Percentiles rank a stretch among this genome's conserved stretches.
phyloP scores from a whole-genome alignment of 2,329 filamentous ascomycete species.

The Venturia aucupariae region DNA sequence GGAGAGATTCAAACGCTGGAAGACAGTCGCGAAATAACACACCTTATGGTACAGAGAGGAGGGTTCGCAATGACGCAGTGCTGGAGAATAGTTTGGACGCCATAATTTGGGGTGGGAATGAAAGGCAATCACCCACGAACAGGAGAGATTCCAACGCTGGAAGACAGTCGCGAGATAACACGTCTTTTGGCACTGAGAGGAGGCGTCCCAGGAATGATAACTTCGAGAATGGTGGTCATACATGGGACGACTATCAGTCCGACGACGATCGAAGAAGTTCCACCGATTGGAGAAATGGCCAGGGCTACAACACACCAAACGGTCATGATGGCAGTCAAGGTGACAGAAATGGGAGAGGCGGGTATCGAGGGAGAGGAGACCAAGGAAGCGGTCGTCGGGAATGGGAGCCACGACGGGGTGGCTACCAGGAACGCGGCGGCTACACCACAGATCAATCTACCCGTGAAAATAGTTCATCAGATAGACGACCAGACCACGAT shows the following conservation, averaged over 20 bases:
- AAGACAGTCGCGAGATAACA: too few species aligned
- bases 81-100: too few species aligned
- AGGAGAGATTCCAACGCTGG: background rate
- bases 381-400: background rate
- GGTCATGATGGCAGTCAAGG: background rate
- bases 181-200: too few species aligned
- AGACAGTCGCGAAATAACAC: too few species aligned
- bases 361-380: background rate
- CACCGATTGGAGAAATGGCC: background rate
- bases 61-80: too few species aligned
- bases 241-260: background rate
- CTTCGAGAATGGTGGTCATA: background rate
- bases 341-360: background rate
- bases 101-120: too few species aligned
- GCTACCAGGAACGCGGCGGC: background rate
- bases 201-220: background rate
- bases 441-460: background rate
- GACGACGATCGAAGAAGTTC: background rate
- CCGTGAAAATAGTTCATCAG: background rate
- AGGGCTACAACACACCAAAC: background rate
- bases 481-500: background rate
- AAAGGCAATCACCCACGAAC: background rate
- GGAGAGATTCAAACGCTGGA: background rate
- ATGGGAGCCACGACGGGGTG: background rate
- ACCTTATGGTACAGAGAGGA: too few species aligned